Evolutionary conservation across 2,329 filamentous ascomycete genomes (phyloP), one percentile per base, ranked within the genome.

Genomic region (Ceratocystis colombiana): DNA sequence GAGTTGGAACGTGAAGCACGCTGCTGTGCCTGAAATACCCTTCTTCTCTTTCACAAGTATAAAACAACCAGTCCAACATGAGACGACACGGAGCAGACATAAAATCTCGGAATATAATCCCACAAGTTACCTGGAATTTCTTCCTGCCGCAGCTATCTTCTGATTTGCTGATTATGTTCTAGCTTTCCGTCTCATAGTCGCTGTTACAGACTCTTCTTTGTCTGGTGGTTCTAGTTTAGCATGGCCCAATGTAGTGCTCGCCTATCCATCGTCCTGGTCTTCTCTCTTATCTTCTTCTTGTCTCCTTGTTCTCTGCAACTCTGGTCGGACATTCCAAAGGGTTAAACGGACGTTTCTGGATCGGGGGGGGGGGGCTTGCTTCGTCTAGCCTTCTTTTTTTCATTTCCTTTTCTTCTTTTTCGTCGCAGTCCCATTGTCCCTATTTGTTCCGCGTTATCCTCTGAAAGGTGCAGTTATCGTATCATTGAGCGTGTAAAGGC

Each of bases 51-150:
- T 25, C 22, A 5, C 50, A 55, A 55, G 22, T 28, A 55, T 22
- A 55, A 55, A 55, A 55, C 50, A 55, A 30, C 50, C 20, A 55
- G 50, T 28, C 50, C 50, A 55, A 55, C 50, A 55, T 55, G 50
- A 55, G 50, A 55, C 50, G 50, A 55, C 45, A 48, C 45, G 45
- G 45, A 20, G 45, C 15, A 48, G 45, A 48, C 50, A 22, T 55
- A 55, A 25, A 55, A 22, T 55, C 50, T 55, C 50, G 50, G 50
- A 55, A 15, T 15, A 55, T 55, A 55, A 55, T 55, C 50, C 50
- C 50, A 55, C 25, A 25, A 55, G 33, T 10, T 37, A 37, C 33
- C 33, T 37, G 33, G 33, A 37, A 37, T 37, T 37, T 37, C 33
- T 37, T 37, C 33, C 33, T 37, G 33, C 33, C 33, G 33, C 33